Evolutionary conservation across 2,329 filamentous ascomycete genomes (phyloP).

Genomic region (Cordyceps farinosa): DNA sequence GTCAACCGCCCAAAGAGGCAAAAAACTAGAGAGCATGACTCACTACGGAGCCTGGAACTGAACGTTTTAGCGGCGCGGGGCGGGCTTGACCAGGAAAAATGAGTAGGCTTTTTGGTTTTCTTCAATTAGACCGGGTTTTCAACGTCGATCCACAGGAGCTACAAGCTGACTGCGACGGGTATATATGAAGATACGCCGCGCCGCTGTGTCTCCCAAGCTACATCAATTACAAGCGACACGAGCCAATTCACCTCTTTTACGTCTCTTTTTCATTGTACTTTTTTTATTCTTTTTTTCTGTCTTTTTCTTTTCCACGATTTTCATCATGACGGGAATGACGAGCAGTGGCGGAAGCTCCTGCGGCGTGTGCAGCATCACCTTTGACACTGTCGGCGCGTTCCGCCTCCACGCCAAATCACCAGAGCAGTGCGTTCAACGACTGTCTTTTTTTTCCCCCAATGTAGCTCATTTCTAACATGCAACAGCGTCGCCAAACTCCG

Average conservation of each 20-base stretch:
- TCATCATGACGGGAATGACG: constrained; percentile 4
- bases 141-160: background rate
- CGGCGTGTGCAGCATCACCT: constrained; percentile 10
- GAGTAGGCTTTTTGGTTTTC: background rate
- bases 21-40: constrained; percentile 1
- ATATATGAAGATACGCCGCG: background rate
- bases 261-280: background rate
- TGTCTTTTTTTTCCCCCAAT: background rate
- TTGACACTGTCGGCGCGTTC: constrained; percentile 4
- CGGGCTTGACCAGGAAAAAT: background rate
- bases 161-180: background rate
- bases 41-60: background rate
- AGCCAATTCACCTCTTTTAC: background rate
- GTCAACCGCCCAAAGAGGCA: constrained; percentile 14
- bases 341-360: constrained; percentile 5
- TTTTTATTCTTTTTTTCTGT: background rate
- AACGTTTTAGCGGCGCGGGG: background rate
- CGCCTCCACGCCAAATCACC: constrained; percentile 14
- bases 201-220: background rate
- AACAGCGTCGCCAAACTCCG: constrained; percentile 14
- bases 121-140: background rate
- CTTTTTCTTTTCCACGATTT: background rate
- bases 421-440: constrained; percentile 11
- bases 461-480: background rate
- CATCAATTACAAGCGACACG: background rate